A percentile compares a stretch with the other conserved stretches of the same genome.
phyloP scores from a whole-genome alignment of 2,329 filamentous ascomycete genomes.

The Fusarium robinianum region DNA sequence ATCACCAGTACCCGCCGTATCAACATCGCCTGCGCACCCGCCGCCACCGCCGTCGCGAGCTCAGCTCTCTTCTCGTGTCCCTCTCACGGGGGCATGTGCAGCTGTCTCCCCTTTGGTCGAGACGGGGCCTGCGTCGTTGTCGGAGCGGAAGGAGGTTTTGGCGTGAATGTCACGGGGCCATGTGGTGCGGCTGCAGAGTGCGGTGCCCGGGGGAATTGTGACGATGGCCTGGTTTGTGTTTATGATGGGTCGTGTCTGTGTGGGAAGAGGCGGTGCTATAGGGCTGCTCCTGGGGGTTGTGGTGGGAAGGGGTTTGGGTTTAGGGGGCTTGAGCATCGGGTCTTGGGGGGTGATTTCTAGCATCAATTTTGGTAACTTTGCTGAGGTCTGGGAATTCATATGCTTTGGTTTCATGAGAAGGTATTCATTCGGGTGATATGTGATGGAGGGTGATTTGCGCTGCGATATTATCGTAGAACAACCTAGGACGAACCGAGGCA shows the following conservation, averaged over 20 bases:
- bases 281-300: slow-evolving; percentile 14
- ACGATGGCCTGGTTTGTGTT: slow-evolving; percentile 17
- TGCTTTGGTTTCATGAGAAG: too few relatives aligned
- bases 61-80: slow-evolving; percentile 23
- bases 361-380: too few relatives aligned
- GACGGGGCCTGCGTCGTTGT: slow-evolving; percentile 23
- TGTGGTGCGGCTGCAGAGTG: slow-evolving; percentile 24
- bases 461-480: too few relatives aligned
- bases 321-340: too few relatives aligned
- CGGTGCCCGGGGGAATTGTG: slow-evolving; percentile 14
- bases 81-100: slow-evolving; percentile 18
- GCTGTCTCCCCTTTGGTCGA: slow-evolving; percentile 19
- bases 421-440: too few relatives aligned
- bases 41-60: slow-evolving; percentile 14
- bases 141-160: slow-evolving; percentile 5
- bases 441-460: too few relatives aligned
- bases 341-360: too few relatives aligned
- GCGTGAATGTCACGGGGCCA: slow-evolving; percentile 17
- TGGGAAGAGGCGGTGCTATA: slow-evolving; percentile 25
- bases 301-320: neutral
- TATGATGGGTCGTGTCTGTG: slow-evolving; percentile 25
- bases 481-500: too few relatives aligned
- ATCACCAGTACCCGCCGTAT: slow-evolving; percentile 15
- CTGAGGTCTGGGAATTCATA: too few relatives aligned
- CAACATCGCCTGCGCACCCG: slow-evolving; percentile 19